These are phyloP conservation scores for Pichia sp. DNA, from an alignment of 1,139 yeast genomes.

Conservation along the genomic window DNA sequence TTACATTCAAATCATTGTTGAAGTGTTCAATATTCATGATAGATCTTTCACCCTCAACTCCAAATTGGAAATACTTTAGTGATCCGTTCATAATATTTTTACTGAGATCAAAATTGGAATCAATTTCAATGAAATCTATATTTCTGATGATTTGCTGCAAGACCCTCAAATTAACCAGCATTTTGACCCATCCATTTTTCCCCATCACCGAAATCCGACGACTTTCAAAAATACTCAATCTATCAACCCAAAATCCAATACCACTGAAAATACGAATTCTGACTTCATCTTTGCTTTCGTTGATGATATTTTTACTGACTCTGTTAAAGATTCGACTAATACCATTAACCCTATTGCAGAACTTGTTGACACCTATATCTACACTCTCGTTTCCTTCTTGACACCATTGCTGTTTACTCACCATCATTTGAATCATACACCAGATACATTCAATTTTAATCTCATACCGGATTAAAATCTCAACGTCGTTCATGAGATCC, in stretches of 20 bases:
- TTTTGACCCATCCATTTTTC: constrained; percentile 56
- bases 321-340: constrained; percentile 11
- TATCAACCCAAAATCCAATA: constrained; percentile 47
- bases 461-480: constrained; percentile 13
- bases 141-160: constrained; percentile 71
- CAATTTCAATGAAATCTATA: constrained; percentile 32
- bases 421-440: constrained; percentile 14
- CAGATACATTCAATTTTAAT: constrained; percentile 14
- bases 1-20: constrained; percentile 1
- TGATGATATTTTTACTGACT: constrained; percentile 43
- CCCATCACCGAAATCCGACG: constrained; percentile 48
- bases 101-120: not conserved
- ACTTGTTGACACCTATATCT: constrained; percentile 11
- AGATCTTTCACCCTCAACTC: constrained; percentile 13
- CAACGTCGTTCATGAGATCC: constrained; percentile 10
- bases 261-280: constrained; percentile 33
- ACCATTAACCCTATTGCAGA: constrained; percentile 12
- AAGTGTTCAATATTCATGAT: constrained; percentile 5
- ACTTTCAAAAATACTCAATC: constrained; percentile 53
- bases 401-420: constrained; percentile 9
- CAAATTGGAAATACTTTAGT: constrained; percentile 39
- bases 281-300: constrained; percentile 25
- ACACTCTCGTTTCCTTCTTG: constrained; percentile 12
- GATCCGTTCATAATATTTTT: constrained; percentile 25
- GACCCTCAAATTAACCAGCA: constrained; percentile 61